Evolutionary conservation across 768 basidiomycete genomes (phyloP), one percentile per base, ranked within the genome.

Genomic region (Lactarius indigo): DNA sequence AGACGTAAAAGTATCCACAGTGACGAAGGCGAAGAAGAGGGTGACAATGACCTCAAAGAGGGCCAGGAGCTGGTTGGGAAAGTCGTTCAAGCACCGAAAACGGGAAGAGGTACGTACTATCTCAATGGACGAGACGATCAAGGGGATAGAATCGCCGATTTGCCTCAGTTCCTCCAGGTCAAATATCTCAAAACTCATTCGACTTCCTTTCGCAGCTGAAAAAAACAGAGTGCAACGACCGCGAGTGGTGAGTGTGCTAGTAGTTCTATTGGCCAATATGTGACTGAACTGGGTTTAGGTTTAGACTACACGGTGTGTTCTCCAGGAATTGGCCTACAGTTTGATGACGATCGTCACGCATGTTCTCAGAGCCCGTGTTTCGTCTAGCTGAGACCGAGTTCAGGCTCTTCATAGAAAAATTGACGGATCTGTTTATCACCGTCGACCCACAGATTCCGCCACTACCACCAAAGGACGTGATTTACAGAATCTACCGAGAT

Each of bases 401-500:
- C 89, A 91, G 90, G 73, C 84, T 82, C 42, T 98, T 96, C 72
- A 78, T 96, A 23, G 88, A 90, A 50, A 78, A 78, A 0, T 86
- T 96, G 73, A 89, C 89, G 1, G 80, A 85, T 13, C 76, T 85
- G 33, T 79, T 96, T 18, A 80, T 82, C 33, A 88, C 87, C 55
- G 87, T 86, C 1, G 96, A 99, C 75, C 78, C 85, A 20, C 86
- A 97, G 72, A 84, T 98, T 0, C 96, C 97, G 0, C 87, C 85
- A 9, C 79, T 98, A 2, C 97, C 97, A 0, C 85, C 92, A 0
- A 96, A 94, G 73, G 96, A 99, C 71, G 83, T 96, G 28, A 87
- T 92, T 63, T 92, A 98, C 75, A 82, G 96, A 18, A 95, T 98
- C 47, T 96, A 97, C 74, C 87, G 96, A 55, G 96, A 98, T 75